These are phyloP conservation scores for Alternaria brassicae DNA, from an alignment of 2,329 filamentous ascomycete genomes.

Conservation along the genomic window DNA sequence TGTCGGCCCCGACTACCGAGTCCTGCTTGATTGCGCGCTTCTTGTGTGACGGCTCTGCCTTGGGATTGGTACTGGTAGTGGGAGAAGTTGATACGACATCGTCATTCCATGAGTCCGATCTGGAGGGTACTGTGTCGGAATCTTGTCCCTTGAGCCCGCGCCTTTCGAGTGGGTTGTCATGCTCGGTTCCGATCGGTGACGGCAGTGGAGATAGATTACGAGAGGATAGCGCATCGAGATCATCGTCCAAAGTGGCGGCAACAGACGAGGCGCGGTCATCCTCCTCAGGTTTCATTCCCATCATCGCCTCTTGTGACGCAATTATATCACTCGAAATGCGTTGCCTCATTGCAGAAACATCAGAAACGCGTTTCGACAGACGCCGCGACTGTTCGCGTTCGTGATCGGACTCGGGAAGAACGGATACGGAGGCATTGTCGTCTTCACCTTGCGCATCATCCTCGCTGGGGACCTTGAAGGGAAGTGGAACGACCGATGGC, in stretches of 20 bases:
- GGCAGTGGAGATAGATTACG: slow-evolving; percentile 38
- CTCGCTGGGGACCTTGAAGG: slow-evolving; percentile 66
- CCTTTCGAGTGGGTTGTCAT: slow-evolving; percentile 1
- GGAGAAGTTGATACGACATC: slow-evolving; percentile 18
- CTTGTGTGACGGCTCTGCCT: slow-evolving; percentile 14
- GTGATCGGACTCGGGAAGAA: slow-evolving; percentile 48
- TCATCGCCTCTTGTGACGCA: slow-evolving; percentile 48
- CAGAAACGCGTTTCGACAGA: slow-evolving; percentile 48
- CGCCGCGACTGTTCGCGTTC: slow-evolving; percentile 28
- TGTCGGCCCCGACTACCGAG: slow-evolving; percentile 31
- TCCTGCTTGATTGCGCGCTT: slow-evolving; percentile 19
- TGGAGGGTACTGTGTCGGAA: not conserved
- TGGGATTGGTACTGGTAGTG: slow-evolving; percentile 45
- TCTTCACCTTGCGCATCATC: slow-evolving; percentile 55
- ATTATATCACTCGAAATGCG: slow-evolving; percentile 25
- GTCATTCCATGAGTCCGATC: not conserved
- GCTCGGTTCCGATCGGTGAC: slow-evolving; percentile 33
- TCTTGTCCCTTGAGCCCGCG: not conserved
- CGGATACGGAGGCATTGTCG: slow-evolving; percentile 65
- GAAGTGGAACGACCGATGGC: slow-evolving; percentile 69
- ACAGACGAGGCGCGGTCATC: slow-evolving; percentile 57
- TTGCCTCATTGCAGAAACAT: slow-evolving; percentile 40
- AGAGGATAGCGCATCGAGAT: slow-evolving; percentile 53
- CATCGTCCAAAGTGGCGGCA: slow-evolving; percentile 66
- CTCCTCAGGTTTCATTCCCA: slow-evolving; percentile 44